Evolutionary conservation across 2,329 filamentous ascomycete genomes (phyloP).

Genomic region (Aspergillus bombycis): DNA sequence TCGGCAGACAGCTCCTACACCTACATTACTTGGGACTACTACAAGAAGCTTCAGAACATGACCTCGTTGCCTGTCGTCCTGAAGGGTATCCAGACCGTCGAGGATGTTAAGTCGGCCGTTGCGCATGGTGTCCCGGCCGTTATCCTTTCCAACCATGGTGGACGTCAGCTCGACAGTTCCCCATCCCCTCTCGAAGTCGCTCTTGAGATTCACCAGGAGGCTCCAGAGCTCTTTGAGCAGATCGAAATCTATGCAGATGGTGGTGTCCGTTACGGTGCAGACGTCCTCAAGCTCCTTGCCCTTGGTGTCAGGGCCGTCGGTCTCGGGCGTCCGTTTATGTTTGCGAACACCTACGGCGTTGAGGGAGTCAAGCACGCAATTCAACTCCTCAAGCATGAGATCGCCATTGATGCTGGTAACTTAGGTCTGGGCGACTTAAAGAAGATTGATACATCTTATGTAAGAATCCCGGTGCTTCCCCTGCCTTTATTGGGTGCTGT

Average conservation of each 20-base stretch:
- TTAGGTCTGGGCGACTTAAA: slow-evolving; percentile 11
- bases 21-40: slow-evolving; percentile 12
- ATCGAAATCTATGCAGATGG: slow-evolving; percentile 57
- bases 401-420: slow-evolving; percentile 16
- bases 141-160: slow-evolving; percentile 59
- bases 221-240: slow-evolving; percentile 50
- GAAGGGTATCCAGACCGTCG: slow-evolving; percentile 22
- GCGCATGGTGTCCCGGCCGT: slow-evolving; percentile 46
- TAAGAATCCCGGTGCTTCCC: not conserved
- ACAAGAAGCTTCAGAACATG: slow-evolving; percentile 10
- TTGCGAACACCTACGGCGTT: slow-evolving; percentile 24
- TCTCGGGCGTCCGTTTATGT: slow-evolving; percentile 42
- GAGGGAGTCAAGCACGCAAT: slow-evolving; percentile 20
- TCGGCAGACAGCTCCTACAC: slow-evolving; percentile 8
- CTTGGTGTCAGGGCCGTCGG: slow-evolving; percentile 57
- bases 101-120: slow-evolving; percentile 21
- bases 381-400: slow-evolving; percentile 16
- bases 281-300: slow-evolving; percentile 57
- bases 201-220: slow-evolving; percentile 53
- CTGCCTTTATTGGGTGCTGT: fast-evolving
- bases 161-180: slow-evolving; percentile 54
- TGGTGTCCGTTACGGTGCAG: slow-evolving; percentile 55
- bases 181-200: slow-evolving; percentile 52
- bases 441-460: slow-evolving; percentile 15
- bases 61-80: slow-evolving; percentile 17